Evolutionary conservation across 2,329 filamentous ascomycete species (phyloP).

Genomic region (Zasmidium cellare): DNA sequence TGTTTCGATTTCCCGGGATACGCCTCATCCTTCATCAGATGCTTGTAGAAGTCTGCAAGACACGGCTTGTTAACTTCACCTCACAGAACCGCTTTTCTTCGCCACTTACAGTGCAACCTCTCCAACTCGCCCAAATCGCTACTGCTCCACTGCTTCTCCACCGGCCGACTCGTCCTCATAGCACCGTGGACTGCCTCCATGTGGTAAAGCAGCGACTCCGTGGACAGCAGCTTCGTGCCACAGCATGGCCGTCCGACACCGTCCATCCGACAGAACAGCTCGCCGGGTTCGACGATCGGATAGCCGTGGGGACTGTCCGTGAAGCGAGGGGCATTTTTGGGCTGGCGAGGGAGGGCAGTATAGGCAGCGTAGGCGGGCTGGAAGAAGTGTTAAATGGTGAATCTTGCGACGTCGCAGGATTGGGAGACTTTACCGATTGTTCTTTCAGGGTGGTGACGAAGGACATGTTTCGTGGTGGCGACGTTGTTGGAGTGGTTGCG

Average conservation of each 20-base stretch:
- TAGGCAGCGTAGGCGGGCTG: constrained; percentile 1
- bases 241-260: neutral
- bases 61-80: neutral
- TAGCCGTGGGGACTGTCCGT: neutral
- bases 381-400: neutral
- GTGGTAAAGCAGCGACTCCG: neutral
- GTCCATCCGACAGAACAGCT: neutral
- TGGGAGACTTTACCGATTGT: neutral
- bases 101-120: neutral
- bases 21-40: constrained; percentile 1
- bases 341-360: neutral
- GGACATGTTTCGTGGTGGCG: neutral
- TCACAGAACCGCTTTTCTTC: neutral
- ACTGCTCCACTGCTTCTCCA: neutral
- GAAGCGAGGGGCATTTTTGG: neutral
- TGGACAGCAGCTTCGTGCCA: neutral
- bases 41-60: neutral
- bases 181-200: neutral
- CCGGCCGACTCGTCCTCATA: neutral
- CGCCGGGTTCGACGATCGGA: neutral
- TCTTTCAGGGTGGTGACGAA: neutral
- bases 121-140: neutral
- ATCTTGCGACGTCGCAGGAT: neutral
- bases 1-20: neutral
- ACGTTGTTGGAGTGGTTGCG: too few relatives aligned